Conservation (phyloP, 1,284 basidiomycete genomes). For the Cryptococcus sp. region DNA sequence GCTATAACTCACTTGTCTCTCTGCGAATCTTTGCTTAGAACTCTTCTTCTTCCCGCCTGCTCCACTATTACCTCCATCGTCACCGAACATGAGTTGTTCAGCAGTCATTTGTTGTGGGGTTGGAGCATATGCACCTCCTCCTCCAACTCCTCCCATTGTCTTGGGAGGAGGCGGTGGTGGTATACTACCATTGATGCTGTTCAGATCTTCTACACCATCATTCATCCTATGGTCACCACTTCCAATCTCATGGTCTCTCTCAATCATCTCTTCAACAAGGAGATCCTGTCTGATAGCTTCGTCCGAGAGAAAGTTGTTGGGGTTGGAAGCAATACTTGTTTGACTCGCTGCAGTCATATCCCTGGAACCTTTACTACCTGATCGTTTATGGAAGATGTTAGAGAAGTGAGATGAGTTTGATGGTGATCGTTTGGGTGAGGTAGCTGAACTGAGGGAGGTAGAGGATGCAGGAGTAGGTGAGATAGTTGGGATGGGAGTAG, state of each 20-base stretch:
- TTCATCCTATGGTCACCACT: background rate
- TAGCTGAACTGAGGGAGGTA: background rate
- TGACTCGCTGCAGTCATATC: background rate
- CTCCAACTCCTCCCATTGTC: background rate
- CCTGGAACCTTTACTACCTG: background rate
- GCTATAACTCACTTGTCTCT: slow-evolving; percentile 60
- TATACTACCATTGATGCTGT: background rate
- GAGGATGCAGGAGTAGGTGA: slow-evolving; percentile 1
- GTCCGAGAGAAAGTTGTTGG: slow-evolving; percentile 16
- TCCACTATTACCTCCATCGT: background rate
- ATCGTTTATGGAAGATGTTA: background rate
- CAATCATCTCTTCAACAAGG: slow-evolving; percentile 24
- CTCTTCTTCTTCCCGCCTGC: slow-evolving; percentile 57
- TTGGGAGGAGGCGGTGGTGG: background rate
- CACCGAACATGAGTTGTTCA: slow-evolving; percentile 3
- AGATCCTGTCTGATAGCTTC: slow-evolving; percentile 17
- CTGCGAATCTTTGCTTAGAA: slow-evolving; percentile 65
- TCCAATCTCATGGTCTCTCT: slow-evolving; percentile 21
- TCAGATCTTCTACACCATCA: background rate
- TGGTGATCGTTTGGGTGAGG: background rate
- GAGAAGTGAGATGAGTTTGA: too few relatives aligned
- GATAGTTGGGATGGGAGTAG: background rate
- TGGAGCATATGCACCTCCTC: slow-evolving; percentile 7
- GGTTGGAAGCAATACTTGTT: slow-evolving; percentile 12
- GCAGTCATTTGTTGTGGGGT: slow-evolving; percentile 2